Evolutionary conservation across 768 basidiomycete species (phyloP), one percentile per base, ranked within the genome.

Genomic region (Hygrophoropsis aurantiaca): DNA sequence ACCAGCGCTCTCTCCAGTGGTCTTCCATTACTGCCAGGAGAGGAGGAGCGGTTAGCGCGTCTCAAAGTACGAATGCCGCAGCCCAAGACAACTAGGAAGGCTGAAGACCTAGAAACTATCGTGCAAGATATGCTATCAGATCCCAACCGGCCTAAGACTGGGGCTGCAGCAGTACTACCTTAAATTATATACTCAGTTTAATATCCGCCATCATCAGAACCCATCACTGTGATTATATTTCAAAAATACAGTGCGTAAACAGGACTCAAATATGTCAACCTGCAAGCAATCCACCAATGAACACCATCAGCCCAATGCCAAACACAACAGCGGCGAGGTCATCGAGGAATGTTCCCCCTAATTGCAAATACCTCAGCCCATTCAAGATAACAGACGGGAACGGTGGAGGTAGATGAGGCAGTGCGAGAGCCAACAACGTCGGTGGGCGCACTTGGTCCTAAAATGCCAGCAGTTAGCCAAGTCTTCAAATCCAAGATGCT

Each of bases 271-370:
- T 30, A 30, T 8, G 47, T 25, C 50, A 66, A 40, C 47, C 50
- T 26, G 55, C 51, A 18, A 77, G 54, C 75, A 74, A 81, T 9
- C 74, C 71, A 11, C 81, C 74, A 47, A 81, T 61, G 57, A 77
- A 69, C 6, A 87, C 64, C 20, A 85, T 67, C 50, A 91, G 59
- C 5, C 89, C 90, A 6, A 91, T 61, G 2, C 82, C 86, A n/a
- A 91, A 80, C 5, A 91, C 59, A 4, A 87, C 59, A 1, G 78
- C 80, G 2, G 87, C 79, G 0, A 92, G 62, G 54, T 90, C 90
- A 50, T 92, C 84, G 20, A 89, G 61, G 59, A 90, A 78, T 20
- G 79, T 58, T 1, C 79, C 75, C 7, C 75, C 80, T 75, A 92
- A 81, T 49, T 81, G 80, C 20, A 85, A 47, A 66, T 91, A 90